phyloP scores from a whole-genome alignment of 192 early-diverging fungal genomes.

The Rhizophagus clarus region DNA sequence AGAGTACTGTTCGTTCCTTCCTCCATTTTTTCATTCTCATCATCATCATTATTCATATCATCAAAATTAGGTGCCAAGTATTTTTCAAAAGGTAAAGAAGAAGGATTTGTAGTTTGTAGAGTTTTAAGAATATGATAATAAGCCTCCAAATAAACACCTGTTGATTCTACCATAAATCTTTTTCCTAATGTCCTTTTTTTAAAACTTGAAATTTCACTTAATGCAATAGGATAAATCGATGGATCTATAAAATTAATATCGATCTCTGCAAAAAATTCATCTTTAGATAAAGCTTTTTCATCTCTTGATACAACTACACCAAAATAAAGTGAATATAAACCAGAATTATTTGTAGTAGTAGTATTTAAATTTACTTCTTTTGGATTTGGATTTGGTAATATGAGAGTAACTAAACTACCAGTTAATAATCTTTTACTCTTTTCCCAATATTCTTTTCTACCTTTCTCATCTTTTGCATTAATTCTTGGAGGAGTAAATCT shows the following conservation, averaged over 20 bases:
- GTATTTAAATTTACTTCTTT: too few species aligned
- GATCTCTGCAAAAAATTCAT: constrained; percentile 26
- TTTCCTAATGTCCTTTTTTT: constrained; percentile 3
- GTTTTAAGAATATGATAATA: constrained; percentile 42
- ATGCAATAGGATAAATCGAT: constrained; percentile 35
- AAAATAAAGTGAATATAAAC: too few species aligned
- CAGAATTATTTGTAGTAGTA: not conserved
- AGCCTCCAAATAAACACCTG: constrained; percentile 37
- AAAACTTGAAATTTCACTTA: too few species aligned
- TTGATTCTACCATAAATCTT: constrained; percentile 45
- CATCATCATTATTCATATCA: not conserved
- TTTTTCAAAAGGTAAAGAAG: constrained; percentile 42
- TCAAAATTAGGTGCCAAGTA: constrained; percentile 32
- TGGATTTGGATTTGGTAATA: constrained; percentile 22
- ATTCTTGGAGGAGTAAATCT: not conserved
- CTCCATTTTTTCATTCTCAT: too few species aligned
- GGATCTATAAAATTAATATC: constrained; percentile 39
- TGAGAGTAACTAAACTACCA: constrained; percentile 43
- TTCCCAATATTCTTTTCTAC: not conserved
- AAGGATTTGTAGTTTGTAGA: constrained; percentile 37
- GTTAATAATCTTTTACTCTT: constrained; percentile 22
- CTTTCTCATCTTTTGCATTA: not conserved
- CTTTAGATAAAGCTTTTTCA: constrained; percentile 28
- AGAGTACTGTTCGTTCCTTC: not conserved
- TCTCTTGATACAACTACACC: constrained; percentile 37